Evolutionary conservation across 140 eudicot species (phyloP), one percentile per base, ranked within the genome.

Genomic region (Bidens hawaiensis): DNA sequence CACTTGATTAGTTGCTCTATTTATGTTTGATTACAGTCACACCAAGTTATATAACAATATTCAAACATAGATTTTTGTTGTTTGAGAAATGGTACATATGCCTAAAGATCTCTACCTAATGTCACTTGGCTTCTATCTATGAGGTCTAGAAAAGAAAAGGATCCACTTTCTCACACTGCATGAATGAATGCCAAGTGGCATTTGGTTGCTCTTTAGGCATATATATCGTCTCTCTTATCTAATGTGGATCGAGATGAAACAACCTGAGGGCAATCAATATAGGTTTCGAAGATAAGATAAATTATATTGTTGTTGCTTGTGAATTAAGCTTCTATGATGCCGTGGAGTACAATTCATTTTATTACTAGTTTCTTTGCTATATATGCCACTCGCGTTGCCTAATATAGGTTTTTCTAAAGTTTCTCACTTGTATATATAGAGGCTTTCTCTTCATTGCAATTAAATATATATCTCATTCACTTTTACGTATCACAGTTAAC

Each of bases 321-420:
- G 52, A 42, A 56, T 6, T 28, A 70, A 47, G 60, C 42, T 28
- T 69, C 58, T 57, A 12, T 48, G 28, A 59, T 48, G 24, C n/a
- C 21, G 19, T 28, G 46, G 64, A 42, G 57, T 51, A 24, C 23
- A 10, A 4, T 38, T 24, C 41, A 36, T 57, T 41, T 24, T 56
- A 23, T 64, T 38, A 43, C 47, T 60, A 19, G 27, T 38, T 31
- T 62, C 25, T 56, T 5, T 36, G 53, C 14, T 74, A 40, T 59
- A n/a, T n/a, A n/a, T n/a, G n/a, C n/a, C n/a, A n/a, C n/a, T n/a
- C n/a, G n/a, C n/a, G n/a, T n/a, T n/a, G n/a, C n/a, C n/a, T n/a
- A n/a, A n/a, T n/a, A n/a, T n/a, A n/a, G n/a, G n/a, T n/a, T n/a
- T n/a, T n/a, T n/a, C n/a, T n/a, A n/a, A n/a, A n/a, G n/a, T n/a